Evolutionary conservation across 1,284 basidiomycete genomes (phyloP).

Genomic region (Tilletia walkeri): DNA sequence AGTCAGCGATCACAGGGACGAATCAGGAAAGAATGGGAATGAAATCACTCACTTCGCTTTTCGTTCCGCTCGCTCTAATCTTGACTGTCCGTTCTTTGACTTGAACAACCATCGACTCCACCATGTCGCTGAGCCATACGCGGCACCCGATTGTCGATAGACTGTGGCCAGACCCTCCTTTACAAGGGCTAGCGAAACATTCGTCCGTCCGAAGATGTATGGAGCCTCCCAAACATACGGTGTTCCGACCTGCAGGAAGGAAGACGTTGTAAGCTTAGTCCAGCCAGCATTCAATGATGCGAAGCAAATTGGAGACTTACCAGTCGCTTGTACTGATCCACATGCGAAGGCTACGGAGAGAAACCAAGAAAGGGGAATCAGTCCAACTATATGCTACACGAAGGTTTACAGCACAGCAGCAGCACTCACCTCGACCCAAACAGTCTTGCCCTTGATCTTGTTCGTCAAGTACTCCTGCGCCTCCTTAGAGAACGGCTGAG

Average conservation of each 20-base stretch:
- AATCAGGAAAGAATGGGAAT: background rate
- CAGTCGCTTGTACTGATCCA: conserved; percentile 53
- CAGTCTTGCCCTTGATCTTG: conserved; percentile 29
- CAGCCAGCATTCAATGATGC: no score
- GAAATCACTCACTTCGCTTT: conserved; percentile 34
- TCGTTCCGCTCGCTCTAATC: conserved; percentile 38
- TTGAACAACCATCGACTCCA: conserved; percentile 34
- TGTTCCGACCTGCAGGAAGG: conserved; percentile 33
- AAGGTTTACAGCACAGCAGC: background rate
- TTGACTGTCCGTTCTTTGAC: conserved; percentile 30
- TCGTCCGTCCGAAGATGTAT: conserved; percentile 50
- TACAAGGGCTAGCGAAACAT: conserved; percentile 48
- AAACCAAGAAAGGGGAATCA: background rate
- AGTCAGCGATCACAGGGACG: background rate
- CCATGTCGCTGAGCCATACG: conserved; percentile 46
- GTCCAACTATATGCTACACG: background rate
- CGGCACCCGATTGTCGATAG: conserved; percentile 46
- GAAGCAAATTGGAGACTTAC: conserved; percentile 19
- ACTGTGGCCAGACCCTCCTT: conserved; percentile 50
- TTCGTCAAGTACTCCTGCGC: conserved; percentile 41
- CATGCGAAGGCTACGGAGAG: conserved; percentile 37
- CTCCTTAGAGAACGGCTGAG: conserved; percentile 52
- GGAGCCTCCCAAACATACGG: conserved; percentile 50
- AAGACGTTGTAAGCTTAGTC: background rate
- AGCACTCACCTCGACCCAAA: conserved; percentile 27